Base-by-base conservation (phyloP, 495 filamentous ascomycete genomes). In the Chaetomidium leptoderma region DNA sequence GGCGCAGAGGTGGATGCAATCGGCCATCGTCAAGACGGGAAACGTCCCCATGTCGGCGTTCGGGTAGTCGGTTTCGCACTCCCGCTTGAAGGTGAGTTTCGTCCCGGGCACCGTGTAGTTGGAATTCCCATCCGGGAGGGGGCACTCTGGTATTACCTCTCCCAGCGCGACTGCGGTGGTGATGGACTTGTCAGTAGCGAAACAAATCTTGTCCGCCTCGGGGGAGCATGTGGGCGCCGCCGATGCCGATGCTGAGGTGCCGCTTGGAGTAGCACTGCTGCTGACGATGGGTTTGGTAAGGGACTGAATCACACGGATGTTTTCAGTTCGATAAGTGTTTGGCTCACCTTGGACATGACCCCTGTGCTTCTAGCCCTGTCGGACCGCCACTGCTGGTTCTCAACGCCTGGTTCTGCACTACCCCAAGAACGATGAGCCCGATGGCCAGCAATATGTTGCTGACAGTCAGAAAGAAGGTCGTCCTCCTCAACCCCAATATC, bases 1-100 rank as follows among this genome's bases (percentile, higher is more conserved):
- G 7, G 60, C 60, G 40, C 60, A 63, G 14, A 63, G 46, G 19
- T 36, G 21, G n/a, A 63, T 52, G 46, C 60, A 63, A 35, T 59
- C 60, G n/a, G 17, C 49, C 60, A 63, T 63, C 9, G 50, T 35
- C 21, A 52, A 7, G 9, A 52, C 39, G 44, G 60, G 60, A 16
- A 59, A 44, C 8, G 13, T 11, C 10, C 36, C 60, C 43, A 59
- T 32, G 40, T 63, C 60, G 51, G 35, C 39, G 21, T 30, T 36
- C 0, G 52, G 11, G 19, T 52, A 53, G 46, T 63, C 56, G 30
- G 29, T 53, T 6, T 37, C 33, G 40, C 60, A 63, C 6, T 32
- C 39, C 0, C 54, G 50, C 42, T 3, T 9, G 40, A 63, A 63
- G 4, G 21, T 58, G 2, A 63, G 46, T 19, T 48, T 53, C 1